A percentile compares a stretch with the other conserved stretches of the same genome.
phyloP scores from a whole-genome alignment of 2,329 filamentous ascomycete species.

The Simplicillium sp. region DNA sequence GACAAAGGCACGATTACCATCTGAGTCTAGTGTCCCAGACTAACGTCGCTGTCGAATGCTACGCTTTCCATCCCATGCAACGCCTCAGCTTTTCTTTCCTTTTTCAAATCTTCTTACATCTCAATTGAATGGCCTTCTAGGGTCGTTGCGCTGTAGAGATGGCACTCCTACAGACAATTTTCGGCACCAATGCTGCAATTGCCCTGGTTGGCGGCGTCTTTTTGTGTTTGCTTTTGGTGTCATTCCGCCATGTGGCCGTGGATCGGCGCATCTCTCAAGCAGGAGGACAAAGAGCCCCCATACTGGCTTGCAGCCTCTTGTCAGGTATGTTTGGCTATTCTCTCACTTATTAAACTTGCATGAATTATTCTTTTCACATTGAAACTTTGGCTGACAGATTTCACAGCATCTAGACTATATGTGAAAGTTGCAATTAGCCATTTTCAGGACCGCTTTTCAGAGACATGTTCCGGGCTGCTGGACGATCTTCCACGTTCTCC shows the following conservation, averaged over 20 bases:
- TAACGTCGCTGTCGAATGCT: too few species aligned
- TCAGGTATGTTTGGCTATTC: constrained; percentile 14
- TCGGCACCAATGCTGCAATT: background rate
- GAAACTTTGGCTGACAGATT: too few species aligned
- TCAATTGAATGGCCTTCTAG: too few species aligned
- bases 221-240: constrained; percentile 11
- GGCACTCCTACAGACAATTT: background rate
- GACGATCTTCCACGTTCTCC: constrained; percentile 2
- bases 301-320: constrained; percentile 22
- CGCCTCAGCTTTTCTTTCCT: background rate
- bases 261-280: constrained; percentile 18
- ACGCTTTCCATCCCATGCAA: background rate
- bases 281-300: constrained; percentile 22
- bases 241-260: constrained; percentile 12
- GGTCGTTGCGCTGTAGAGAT: background rate
- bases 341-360: too few species aligned
- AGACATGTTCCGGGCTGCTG: constrained; percentile 8
- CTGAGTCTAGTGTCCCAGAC: too few species aligned
- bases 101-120: too few species aligned
- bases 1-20: too few species aligned
- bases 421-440: constrained; percentile 10
- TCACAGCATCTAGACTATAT: constrained; percentile 10
- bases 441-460: constrained; percentile 9
- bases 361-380: too few species aligned
- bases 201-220: constrained; percentile 1